These are phyloP conservation scores for Cordyceps cicadae DNA, from an alignment of 2,329 filamentous ascomycete genomes.

Conservation along the genomic window DNA sequence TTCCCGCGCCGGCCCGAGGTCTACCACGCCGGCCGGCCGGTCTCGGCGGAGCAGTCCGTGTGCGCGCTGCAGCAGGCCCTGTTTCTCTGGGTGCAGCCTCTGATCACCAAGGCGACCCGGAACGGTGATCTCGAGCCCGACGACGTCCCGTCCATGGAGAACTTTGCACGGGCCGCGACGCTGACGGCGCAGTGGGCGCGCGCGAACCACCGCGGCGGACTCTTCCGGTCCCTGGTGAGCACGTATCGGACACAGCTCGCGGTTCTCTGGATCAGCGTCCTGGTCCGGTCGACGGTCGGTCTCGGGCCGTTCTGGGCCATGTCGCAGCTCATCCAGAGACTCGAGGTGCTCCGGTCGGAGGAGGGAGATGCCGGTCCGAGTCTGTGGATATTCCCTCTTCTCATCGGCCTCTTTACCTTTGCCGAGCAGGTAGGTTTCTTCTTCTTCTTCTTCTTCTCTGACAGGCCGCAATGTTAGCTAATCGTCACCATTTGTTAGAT, in stretches of 20 bases:
- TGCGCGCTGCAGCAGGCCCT: not conserved
- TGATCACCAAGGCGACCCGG: not conserved
- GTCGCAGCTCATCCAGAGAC: not conserved
- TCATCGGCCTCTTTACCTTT: slow-evolving; percentile 48
- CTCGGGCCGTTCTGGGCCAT: slow-evolving; percentile 8
- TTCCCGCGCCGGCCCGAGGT: slow-evolving; percentile 31
- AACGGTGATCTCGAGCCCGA: not conserved
- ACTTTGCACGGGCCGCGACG: not conserved
- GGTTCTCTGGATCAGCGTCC: not conserved
- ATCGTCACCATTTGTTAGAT: slow-evolving; percentile 44
- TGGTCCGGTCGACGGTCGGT: not conserved
- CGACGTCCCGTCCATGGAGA: not conserved
- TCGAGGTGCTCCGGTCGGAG: not conserved
- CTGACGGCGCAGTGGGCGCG: not conserved
- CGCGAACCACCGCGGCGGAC: not conserved
- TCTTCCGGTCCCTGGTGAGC: not conserved
- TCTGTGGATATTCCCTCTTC: slow-evolving; percentile 35
- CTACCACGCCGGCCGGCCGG: not conserved
- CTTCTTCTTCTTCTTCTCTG: slow-evolving; percentile 59
- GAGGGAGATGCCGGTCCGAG: not conserved
- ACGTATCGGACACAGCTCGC: not conserved
- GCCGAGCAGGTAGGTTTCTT: slow-evolving; percentile 40
- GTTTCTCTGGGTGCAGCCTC: not conserved
- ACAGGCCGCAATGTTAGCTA: not conserved
- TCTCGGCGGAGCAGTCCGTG: not conserved